phyloP scores from a whole-genome alignment of 495 filamentous ascomycete species.

The Penicillium canescens region DNA sequence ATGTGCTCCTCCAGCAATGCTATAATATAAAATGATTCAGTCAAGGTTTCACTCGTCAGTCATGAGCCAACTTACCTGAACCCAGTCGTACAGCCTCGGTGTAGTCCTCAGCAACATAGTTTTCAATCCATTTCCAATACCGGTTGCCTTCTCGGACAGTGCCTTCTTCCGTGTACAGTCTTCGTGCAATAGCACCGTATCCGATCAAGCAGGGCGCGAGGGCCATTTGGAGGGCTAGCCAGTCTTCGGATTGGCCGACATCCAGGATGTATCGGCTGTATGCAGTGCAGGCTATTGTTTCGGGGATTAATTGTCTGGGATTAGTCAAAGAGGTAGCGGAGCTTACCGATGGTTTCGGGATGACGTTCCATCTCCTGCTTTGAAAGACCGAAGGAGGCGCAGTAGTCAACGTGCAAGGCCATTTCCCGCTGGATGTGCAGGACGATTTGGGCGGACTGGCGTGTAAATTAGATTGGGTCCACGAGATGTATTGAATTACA shows the following conservation, averaged over 20 bases:
- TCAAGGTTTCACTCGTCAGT: slow-evolving; percentile 7
- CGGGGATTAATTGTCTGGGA: slow-evolving; percentile 8
- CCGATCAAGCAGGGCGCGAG: slow-evolving; percentile 85
- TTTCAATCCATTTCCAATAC: slow-evolving; percentile 92
- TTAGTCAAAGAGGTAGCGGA: slow-evolving; percentile 24
- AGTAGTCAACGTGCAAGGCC: slow-evolving; percentile 77
- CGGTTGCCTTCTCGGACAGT: slow-evolving; percentile 66
- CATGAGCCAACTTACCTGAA: slow-evolving; percentile 51
- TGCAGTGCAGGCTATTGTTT: slow-evolving; percentile 41
- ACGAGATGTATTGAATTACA: slow-evolving; percentile 12
- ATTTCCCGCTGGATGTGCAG: slow-evolving; percentile 77
- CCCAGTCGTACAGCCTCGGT: slow-evolving; percentile 64
- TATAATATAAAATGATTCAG: slow-evolving; percentile 33
- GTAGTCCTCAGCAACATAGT: slow-evolving; percentile 80
- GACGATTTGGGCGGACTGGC: slow-evolving; percentile 68
- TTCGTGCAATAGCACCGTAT: slow-evolving; percentile 73
- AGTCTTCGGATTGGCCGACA: slow-evolving; percentile 82
- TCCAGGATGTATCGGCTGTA: slow-evolving; percentile 80
- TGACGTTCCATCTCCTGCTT: slow-evolving; percentile 69
- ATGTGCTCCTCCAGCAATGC: slow-evolving; percentile 73
- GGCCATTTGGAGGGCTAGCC: slow-evolving; percentile 78
- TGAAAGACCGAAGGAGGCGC: slow-evolving; percentile 75
- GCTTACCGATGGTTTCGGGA: slow-evolving; percentile 71
- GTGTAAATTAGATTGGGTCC: neutral
- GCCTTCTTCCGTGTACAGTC: slow-evolving; percentile 55